Percentiles rank a stretch among this genome's conserved stretches.
These are phyloP conservation scores for Oxalis stricta DNA, from an alignment of 441 rosid genomes.

Conservation along the genomic window DNA sequence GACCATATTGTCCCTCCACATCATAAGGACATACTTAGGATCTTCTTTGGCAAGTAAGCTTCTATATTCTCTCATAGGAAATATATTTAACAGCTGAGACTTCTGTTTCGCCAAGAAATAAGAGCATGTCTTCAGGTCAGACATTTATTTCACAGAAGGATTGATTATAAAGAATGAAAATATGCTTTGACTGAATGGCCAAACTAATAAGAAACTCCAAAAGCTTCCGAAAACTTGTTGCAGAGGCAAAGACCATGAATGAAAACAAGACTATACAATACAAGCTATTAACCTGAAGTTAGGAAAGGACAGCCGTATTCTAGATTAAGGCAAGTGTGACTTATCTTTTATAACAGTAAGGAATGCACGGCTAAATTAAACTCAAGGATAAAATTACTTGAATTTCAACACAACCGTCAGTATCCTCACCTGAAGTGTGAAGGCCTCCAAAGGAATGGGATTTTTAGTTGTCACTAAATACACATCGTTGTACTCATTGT, in stretches of 20 bases:
- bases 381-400: neutral
- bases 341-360: neutral
- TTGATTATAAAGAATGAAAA: neutral
- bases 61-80: constrained; percentile 44
- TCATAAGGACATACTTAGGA: constrained; percentile 68
- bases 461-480: constrained; percentile 64
- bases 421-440: constrained; percentile 69
- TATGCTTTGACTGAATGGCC: neutral
- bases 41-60: constrained; percentile 51
- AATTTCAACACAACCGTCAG: neutral
- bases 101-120: constrained; percentile 31
- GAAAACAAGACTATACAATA: too few species aligned
- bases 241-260: too few species aligned
- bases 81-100: constrained; percentile 85
- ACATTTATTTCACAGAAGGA: neutral
- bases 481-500: constrained; percentile 76
- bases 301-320: too few species aligned
- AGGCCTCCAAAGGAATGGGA: constrained; percentile 86
- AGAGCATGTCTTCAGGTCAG: constrained; percentile 12
- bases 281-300: too few species aligned
- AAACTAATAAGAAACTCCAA: neutral
- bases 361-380: neutral
- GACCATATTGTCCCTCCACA: constrained; percentile 50
- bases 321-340: too few species aligned
- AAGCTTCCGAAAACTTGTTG: too few species aligned